These are phyloP conservation scores for Hawksworthiomyces lignivorus DNA, from an alignment of 2,329 filamentous ascomycete species.

Conservation along the genomic window DNA sequence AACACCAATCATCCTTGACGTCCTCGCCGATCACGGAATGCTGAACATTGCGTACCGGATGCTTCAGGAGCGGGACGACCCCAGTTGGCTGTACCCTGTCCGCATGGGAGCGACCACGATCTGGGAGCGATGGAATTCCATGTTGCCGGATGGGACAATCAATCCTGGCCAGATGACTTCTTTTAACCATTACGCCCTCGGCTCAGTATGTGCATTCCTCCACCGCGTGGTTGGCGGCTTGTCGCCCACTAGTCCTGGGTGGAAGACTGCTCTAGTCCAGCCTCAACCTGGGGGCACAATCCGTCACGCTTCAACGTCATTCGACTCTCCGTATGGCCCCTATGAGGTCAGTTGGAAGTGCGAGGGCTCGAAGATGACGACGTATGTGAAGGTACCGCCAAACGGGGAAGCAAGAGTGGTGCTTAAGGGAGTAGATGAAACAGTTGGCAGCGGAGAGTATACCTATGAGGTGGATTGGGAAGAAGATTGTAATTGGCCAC, in stretches of 20 bases:
- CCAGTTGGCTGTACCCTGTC: conserved; percentile 31
- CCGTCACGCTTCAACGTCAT: background rate
- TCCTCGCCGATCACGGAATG: conserved; percentile 17
- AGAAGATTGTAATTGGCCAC: conserved; percentile 1
- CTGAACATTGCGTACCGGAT: conserved; percentile 22
- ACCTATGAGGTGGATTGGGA: conserved; percentile 7
- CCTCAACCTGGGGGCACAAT: conserved; percentile 14
- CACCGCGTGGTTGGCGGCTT: conserved; percentile 27
- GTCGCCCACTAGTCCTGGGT: conserved; percentile 20
- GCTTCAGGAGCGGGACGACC: conserved; percentile 23
- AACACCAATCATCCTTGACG: conserved; percentile 17
- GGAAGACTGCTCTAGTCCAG: conserved; percentile 19
- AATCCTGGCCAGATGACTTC: conserved; percentile 32
- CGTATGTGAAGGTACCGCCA: conserved; percentile 1
- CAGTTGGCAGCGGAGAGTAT: conserved; percentile 1
- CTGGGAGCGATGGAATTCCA: conserved; percentile 34
- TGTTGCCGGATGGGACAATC: conserved; percentile 27
- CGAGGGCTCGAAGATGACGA: background rate
- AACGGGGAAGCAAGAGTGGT: conserved; percentile 6
- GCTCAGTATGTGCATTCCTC: conserved; percentile 30
- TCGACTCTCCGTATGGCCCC: conserved; percentile 6
- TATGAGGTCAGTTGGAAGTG: conserved; percentile 1
- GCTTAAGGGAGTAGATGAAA: background rate
- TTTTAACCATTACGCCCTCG: conserved; percentile 33
- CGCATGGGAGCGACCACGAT: conserved; percentile 29